Evolutionary conservation across 2,329 filamentous ascomycete species (phyloP), one percentile per base, ranked within the genome.

Genomic region (Fusarium napiforme): DNA sequence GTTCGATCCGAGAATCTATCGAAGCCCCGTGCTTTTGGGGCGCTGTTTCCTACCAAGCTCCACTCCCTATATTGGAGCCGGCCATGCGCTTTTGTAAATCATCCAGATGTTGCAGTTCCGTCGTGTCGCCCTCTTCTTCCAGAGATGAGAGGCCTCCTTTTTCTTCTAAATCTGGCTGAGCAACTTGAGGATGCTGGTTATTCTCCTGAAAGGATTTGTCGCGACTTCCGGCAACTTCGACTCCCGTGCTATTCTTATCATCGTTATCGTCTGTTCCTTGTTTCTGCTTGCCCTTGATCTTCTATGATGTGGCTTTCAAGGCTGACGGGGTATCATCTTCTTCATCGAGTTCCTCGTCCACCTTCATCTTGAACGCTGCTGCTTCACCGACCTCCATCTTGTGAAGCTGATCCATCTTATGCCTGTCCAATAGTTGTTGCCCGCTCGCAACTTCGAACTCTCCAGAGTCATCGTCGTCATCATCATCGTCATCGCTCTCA

Each of bases 381-480:
- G 88, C 88, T 77, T 90, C 88, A 64, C 85, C 87, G 5, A 88
- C 85, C 73, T 90, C 88, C 88, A 90, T 91, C 75, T 86, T 84
- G 75, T 90, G 88, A 21, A 90, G 82, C 60, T 85, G 87, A 64
- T 88, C 84, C 57, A 81, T 59, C 79, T 89, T 87, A 32, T 78
- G 82, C 66, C 85, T 83, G 66, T 83, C 81, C 16, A 87, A 76
- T 7, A 84, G 80, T 67, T 86, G 75, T 52, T 84, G 81, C 26
- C 84, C 85, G 4, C 84, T 81, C 32, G 82, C 76, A 10, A 86
- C 85, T 28, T 87, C 85, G 36, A 85, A 87, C 47, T 85, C 84
- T 6, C 79, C 84, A 28, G 82, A 83, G 7, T 83, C 81, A 4
- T 84, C 81, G 4, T 83, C 77, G 2, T 84, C 82, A 9, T 78